phyloP scores from a whole-genome alignment of 2,329 filamentous ascomycete genomes.

The Capronia coronata region DNA sequence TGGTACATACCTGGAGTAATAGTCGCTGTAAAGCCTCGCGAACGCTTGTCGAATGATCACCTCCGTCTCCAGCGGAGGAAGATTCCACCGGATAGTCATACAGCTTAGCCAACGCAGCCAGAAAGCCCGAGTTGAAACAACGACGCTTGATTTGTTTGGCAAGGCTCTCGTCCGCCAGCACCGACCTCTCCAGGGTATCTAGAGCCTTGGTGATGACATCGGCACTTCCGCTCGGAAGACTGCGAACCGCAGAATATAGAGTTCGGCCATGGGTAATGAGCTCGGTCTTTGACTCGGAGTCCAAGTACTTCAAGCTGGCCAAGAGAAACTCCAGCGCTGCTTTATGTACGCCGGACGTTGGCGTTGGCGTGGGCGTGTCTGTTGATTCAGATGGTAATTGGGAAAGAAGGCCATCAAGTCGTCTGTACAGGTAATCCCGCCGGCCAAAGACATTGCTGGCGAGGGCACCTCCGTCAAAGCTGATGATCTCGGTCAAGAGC shows the following conservation, averaged over 20 bases:
- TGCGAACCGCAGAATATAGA: conserved; percentile 64
- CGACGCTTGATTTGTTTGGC: conserved; percentile 66
- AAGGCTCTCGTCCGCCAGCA: conserved; percentile 69
- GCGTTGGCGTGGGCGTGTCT: conserved; percentile 55
- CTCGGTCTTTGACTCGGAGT: conserved; percentile 70
- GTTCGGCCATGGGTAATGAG: conserved; percentile 69
- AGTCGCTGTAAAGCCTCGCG: conserved; percentile 68
- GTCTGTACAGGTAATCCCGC: conserved; percentile 71
- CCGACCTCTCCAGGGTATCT: conserved; percentile 59
- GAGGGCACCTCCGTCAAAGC: conserved; percentile 75
- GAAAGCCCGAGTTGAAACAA: conserved; percentile 66
- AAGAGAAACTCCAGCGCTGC: conserved; percentile 77
- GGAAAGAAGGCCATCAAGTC: conserved; percentile 71
- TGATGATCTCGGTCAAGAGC: conserved; percentile 76
- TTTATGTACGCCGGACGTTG: conserved; percentile 66
- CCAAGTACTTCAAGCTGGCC: conserved; percentile 70
- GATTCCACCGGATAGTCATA: conserved; percentile 50
- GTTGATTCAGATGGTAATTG: conserved; percentile 53
- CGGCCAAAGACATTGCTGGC: conserved; percentile 71
- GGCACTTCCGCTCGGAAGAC: conserved; percentile 70
- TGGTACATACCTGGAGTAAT: conserved; percentile 66
- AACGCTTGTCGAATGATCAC: conserved; percentile 46
- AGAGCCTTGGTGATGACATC: conserved; percentile 70
- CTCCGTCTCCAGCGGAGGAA: conserved; percentile 38
- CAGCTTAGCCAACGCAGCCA: conserved; percentile 65